Percentiles rank a stretch among this genome's conserved stretches.
phyloP scores from a whole-genome alignment of 2,329 filamentous ascomycete species.

The Fusarium oxysporum region DNA sequence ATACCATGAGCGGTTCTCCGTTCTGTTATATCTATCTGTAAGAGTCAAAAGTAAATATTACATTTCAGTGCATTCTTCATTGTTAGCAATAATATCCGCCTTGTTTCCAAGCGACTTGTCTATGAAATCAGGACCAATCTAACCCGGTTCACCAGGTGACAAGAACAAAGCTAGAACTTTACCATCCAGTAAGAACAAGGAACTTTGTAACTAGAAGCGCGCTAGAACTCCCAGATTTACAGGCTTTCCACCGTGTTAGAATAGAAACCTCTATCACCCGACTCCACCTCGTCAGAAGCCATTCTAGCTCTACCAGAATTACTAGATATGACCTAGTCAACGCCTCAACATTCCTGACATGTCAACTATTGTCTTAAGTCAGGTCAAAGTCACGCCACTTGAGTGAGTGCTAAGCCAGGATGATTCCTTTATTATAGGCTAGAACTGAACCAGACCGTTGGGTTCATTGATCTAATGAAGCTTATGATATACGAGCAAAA shows the following conservation, averaged over 20 bases:
- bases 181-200: neutral
- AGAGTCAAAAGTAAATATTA: no score
- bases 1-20: neutral
- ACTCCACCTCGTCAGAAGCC: neutral
- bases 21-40: constrained; percentile 11
- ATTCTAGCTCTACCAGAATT: neutral
- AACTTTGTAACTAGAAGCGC: neutral
- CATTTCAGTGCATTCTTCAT: neutral
- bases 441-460: neutral
- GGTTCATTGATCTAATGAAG: neutral
- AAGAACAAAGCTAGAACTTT: rapidly evolving
- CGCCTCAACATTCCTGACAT: neutral
- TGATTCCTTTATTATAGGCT: neutral
- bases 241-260: neutral
- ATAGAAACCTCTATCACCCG: neutral
- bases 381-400: neutral
- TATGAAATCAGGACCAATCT: neutral
- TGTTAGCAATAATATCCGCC: rapidly evolving
- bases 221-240: neutral
- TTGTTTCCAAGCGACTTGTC: neutral
- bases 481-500: no score
- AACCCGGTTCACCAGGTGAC: neutral
- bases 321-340: neutral
- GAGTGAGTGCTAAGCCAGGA: rapidly evolving
- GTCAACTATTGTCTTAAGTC: neutral